phyloP scores from a whole-genome alignment of 495 filamentous ascomycete species.

The Aspergillus mulundensis region DNA sequence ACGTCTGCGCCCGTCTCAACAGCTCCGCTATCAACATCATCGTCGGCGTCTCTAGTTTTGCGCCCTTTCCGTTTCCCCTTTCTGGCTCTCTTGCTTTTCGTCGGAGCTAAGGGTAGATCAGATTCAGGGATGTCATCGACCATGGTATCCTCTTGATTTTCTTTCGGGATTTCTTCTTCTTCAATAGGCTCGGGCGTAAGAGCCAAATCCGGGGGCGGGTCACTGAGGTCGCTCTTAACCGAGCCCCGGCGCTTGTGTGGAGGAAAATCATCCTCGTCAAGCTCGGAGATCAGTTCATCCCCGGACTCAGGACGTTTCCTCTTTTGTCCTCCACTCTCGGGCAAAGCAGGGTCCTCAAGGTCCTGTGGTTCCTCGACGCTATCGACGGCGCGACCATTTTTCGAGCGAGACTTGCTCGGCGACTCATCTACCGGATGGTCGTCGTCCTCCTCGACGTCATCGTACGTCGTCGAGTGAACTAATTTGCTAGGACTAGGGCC shows the following conservation, averaged over 20 bases:
- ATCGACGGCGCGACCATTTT: constrained; percentile 27
- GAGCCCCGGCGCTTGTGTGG: constrained; percentile 43
- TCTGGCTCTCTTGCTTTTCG: constrained; percentile 38
- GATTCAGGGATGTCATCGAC: constrained; percentile 36
- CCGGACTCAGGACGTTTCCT: constrained; percentile 44
- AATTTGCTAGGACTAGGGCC: constrained; percentile 68
- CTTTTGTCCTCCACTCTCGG: constrained; percentile 39
- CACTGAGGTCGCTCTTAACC: constrained; percentile 42
- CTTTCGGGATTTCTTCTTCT: constrained; percentile 36
- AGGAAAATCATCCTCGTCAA: constrained; percentile 43
- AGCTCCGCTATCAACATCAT: constrained; percentile 29
- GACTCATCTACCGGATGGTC: constrained; percentile 37
- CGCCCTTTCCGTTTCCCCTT: constrained; percentile 45
- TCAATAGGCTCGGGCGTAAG: constrained; percentile 35
- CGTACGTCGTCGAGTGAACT: constrained; percentile 45
- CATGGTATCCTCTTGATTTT: constrained; percentile 34
- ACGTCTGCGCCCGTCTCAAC: constrained; percentile 24
- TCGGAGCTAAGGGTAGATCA: constrained; percentile 28
- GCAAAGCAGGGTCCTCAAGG: constrained; percentile 30
- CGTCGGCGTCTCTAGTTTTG: constrained; percentile 36
- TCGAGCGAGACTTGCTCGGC: constrained; percentile 39
- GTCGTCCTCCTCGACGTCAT: constrained; percentile 41
- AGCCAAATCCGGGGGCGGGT: constrained; percentile 30
- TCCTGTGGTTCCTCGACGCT: constrained; percentile 25
- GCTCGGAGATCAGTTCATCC: constrained; percentile 38